These are phyloP conservation scores for Choiromyces venosus DNA, from an alignment of 495 filamentous ascomycete species.

Conservation along the genomic window DNA sequence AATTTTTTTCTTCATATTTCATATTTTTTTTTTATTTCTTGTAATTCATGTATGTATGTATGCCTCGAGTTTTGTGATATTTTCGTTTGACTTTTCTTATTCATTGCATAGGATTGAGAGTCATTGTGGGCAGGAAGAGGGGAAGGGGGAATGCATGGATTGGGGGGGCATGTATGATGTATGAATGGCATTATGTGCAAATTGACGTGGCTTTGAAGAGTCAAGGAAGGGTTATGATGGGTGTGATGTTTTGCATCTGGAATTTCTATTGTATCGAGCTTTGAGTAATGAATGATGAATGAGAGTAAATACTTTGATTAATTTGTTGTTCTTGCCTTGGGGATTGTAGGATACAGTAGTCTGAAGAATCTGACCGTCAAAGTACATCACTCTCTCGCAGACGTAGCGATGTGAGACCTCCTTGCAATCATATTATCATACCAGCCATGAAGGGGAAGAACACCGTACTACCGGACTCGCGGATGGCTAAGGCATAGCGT, in stretches of 20 bases:
- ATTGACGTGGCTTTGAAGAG: not conserved
- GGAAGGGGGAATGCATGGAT: not conserved
- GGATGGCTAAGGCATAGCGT: too few relatives aligned
- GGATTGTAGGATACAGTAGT: too few relatives aligned
- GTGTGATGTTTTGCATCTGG: not conserved
- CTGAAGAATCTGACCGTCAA: too few relatives aligned
- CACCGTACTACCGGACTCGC: too few relatives aligned
- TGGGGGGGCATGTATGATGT: not conserved
- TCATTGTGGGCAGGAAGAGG: too few relatives aligned
- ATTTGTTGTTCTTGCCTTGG: too few relatives aligned
- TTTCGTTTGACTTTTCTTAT: not conserved
- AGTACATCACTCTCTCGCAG: too few relatives aligned
- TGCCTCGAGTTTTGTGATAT: not conserved
- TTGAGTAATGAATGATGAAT: not conserved
- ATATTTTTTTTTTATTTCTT: not conserved
- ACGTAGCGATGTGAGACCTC: too few relatives aligned
- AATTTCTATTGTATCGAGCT: not conserved
- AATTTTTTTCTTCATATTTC: not conserved
- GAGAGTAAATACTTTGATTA: not conserved
- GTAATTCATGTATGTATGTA: not conserved
- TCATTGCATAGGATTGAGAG: not conserved
- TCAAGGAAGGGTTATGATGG: not conserved
- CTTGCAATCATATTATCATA: too few relatives aligned
- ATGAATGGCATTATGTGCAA: not conserved
- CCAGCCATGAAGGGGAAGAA: too few relatives aligned